Evolutionary conservation across 2,329 filamentous ascomycete species (phyloP).

Genomic region (Ceratocystis destructans): DNA sequence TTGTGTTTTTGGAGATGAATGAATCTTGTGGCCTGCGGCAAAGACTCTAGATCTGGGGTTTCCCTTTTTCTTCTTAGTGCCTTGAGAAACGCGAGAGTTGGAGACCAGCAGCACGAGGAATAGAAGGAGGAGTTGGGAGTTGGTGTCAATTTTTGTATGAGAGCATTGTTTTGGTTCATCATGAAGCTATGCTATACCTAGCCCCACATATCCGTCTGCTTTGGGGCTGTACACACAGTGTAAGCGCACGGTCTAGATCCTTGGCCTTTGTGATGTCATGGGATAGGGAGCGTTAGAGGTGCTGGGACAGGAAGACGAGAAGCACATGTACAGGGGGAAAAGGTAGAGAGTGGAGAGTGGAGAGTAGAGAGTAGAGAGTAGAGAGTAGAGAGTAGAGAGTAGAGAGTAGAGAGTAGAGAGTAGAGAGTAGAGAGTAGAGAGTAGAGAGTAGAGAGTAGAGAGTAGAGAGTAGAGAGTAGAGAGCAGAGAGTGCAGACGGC

Average conservation of each 20-base stretch:
- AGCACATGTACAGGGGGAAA: not conserved
- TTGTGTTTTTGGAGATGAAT: slow-evolving; percentile 23
- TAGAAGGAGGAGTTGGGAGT: not conserved
- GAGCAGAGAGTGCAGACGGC: not conserved
- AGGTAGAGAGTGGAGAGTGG: not conserved
- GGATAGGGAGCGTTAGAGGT: not conserved
- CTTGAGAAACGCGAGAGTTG: not conserved
- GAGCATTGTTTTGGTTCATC: not conserved
- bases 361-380: not conserved
- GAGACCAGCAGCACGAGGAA: not conserved
- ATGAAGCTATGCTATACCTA: not conserved
- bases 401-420: not conserved
- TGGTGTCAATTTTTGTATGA: not conserved
- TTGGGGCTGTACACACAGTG: slow-evolving; percentile 7
- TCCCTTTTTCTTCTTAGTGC: not conserved
- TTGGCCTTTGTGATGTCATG: not conserved
- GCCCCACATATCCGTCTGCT: not conserved
- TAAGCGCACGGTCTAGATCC: not conserved
- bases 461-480: not conserved
- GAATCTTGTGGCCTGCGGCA: not conserved
- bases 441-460: not conserved
- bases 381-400: not conserved
- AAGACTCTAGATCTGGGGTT: no score
- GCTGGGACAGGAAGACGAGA: not conserved
- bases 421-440: not conserved